phyloP scores from a whole-genome alignment of 495 filamentous ascomycete genomes.

The Xylaria palmicola region DNA sequence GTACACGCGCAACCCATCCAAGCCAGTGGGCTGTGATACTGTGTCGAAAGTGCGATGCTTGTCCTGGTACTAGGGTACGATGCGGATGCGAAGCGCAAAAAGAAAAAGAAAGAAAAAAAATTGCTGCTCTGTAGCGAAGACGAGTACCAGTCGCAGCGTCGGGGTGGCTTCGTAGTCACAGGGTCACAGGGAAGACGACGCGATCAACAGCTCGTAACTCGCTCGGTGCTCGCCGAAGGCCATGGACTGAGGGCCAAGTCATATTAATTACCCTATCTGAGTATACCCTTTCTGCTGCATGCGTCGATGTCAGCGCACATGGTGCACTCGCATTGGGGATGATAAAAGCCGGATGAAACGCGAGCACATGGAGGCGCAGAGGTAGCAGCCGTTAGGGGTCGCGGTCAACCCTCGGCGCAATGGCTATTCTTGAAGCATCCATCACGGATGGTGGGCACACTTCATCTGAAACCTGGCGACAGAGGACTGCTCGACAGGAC shows the following conservation, averaged over 20 bases:
- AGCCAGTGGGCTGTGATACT: neutral
- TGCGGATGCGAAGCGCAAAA: neutral
- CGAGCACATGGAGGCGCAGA: conserved; percentile 17
- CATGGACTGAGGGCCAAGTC: neutral
- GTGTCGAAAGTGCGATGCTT: neutral
- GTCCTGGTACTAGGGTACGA: neutral
- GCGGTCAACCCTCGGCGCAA: conserved; percentile 4
- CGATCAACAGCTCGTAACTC: too few species aligned
- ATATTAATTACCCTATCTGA: neutral
- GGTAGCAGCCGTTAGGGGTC: conserved; percentile 7
- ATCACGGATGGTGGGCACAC: conserved; percentile 5
- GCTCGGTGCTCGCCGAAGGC: neutral
- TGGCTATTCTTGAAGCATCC: conserved; percentile 1
- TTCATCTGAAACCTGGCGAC: neutral
- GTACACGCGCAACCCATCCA: too few species aligned
- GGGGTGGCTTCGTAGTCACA: neutral
- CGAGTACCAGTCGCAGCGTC: neutral
- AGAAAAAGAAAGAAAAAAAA: neutral
- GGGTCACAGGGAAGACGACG: neutral
- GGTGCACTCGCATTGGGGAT: neutral
- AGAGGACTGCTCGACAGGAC: neutral
- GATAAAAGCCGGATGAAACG: conserved; percentile 8
- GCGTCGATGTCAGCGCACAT: neutral
- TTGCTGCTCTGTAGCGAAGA: neutral
- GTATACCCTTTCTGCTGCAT: neutral